Base-by-base conservation (phyloP, 768 basidiomycete species). In the Russula griseocarnosa region DNA sequence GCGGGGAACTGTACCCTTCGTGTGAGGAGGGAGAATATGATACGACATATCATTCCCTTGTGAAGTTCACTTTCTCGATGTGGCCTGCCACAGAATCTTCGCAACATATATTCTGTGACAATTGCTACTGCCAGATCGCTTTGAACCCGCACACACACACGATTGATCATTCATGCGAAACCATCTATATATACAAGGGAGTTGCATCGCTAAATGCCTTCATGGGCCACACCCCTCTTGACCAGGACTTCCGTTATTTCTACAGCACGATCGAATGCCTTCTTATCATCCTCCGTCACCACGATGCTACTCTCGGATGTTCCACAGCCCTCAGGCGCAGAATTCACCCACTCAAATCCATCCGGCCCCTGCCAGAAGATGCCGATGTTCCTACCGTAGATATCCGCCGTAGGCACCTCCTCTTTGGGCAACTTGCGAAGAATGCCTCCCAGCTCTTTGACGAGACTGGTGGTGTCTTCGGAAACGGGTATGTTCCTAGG, bases 301-400 rank as follows among this genome's bases (percentile, higher is more conserved):
- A 63, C 72, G 16, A 81, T 79, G 1, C 66, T 55, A 67, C 83
- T 84, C 8, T 24, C 55, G 11, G 82, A 87, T 5, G 80, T 80
- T 16, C 78, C 80, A 69, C 85, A 86, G 2, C 88, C 88, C 62
- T 79, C 73, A 0, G 86, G 84, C 0, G 82, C 83, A 3, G 82
- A 83, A 70, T 86, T 87, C 47, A 60, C 71, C 88, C 88, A 90
- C 72, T 77, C 67, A 20, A 88, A 71, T n/a, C 60, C 67, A 67
- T 83, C 81, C 0, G 82, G 79, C 66, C 81, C 82, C 8, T 75
- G 78, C 76, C 82, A 86, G 7, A 80, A 75, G 65, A 90, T 88
- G 72, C 85, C 83, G 10, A 79, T 86, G 71, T 89, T 79, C 66
- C 84, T 66, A 1, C 85, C 86, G 67, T 92, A 92, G 58, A 91